Percentiles rank a stretch among this genome's conserved stretches.
Evolutionary conservation across 306 rosid genomes (phyloP).

Genomic region (Purshia tridentata): DNA sequence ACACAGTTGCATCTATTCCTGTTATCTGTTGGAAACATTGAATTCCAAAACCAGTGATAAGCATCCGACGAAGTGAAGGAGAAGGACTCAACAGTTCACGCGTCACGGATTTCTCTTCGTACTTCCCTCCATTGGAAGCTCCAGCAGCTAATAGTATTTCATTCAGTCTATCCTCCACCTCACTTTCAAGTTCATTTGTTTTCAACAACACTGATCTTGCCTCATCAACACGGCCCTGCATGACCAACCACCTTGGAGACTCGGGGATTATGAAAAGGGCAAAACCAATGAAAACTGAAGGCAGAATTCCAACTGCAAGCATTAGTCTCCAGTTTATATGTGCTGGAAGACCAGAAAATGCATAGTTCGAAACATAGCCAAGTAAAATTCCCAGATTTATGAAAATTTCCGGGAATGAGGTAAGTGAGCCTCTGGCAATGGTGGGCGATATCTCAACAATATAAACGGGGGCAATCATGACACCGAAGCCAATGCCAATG

Average conservation of each 20-base stretch:
- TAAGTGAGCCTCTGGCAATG: conserved; percentile 68
- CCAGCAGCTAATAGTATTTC: conserved; percentile 79
- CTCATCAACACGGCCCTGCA: conserved; percentile 74
- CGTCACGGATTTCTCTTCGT: conserved; percentile 63
- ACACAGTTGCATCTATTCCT: conserved; percentile 95
- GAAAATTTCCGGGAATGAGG: conserved; percentile 85
- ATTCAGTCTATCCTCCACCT: conserved; percentile 85
- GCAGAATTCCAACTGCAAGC: conserved; percentile 86
- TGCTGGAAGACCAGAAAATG: conserved; percentile 67
- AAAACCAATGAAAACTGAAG: conserved; percentile 81
- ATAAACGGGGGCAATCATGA: conserved; percentile 85
- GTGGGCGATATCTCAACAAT: conserved; percentile 93
- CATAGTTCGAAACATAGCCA: conserved; percentile 84
- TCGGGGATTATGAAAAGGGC: conserved; percentile 88
- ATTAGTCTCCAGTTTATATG: conserved; percentile 88
- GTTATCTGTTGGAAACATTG: conserved; percentile 96
- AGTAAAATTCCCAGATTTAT: conserved; percentile 82
- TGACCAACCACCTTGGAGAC: conserved; percentile 89
- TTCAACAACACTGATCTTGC: conserved; percentile 75
- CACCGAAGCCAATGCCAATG: conserved; percentile 88
- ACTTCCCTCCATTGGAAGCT: conserved; percentile 43
- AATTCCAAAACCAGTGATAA: conserved; percentile 81
- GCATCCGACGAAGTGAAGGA: conserved; percentile 72
- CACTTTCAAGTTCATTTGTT: conserved; percentile 70
- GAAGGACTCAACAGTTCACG: conserved; percentile 69